phyloP scores from a whole-genome alignment of 2,329 filamentous ascomycete genomes.

The Mollisia scopiformis region DNA sequence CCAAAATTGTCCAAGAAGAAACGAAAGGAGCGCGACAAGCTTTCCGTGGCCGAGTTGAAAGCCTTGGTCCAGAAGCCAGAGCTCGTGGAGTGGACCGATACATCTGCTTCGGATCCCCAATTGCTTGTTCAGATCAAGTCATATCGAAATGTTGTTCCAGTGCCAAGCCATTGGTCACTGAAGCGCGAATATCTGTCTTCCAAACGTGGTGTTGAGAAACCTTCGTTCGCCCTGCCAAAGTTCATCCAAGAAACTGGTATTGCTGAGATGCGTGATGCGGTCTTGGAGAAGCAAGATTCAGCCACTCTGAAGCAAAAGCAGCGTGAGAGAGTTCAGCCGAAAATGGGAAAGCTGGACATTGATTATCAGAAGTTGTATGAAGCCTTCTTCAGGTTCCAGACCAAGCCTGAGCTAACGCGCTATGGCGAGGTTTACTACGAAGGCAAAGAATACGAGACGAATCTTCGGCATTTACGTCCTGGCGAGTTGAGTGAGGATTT shows the following conservation, averaged over 20 bases:
- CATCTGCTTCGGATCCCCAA: conserved; percentile 85
- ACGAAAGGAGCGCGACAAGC: conserved; percentile 85
- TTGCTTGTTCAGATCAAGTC: conserved; percentile 94
- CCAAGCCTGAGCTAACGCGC: conserved; percentile 88
- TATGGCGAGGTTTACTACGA: conserved; percentile 99
- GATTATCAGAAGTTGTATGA: conserved; percentile 99
- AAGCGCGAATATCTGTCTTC: conserved; percentile 98
- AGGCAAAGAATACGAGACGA: conserved; percentile 97
- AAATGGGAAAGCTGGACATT: conserved; percentile 97
- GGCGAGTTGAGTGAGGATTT: conserved; percentile 89
- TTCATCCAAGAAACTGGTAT: conserved; percentile 99
- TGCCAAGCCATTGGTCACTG: conserved; percentile 90
- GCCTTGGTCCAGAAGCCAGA: conserved; percentile 89
- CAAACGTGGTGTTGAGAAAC: conserved; percentile 95
- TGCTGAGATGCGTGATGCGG: conserved; percentile 95
- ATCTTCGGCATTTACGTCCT: conserved; percentile 85
- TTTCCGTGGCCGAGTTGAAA: conserved; percentile 95
- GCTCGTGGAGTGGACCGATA: conserved; percentile 96
- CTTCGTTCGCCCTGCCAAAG: conserved; percentile 87
- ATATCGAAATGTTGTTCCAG: conserved; percentile 92
- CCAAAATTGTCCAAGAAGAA: conserved; percentile 92
- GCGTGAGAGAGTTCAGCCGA: conserved; percentile 88
- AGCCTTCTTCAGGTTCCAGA: conserved; percentile 97
- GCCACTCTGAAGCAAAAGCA: conserved; percentile 94
- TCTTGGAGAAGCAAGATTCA: conserved; percentile 92